Conservation (phyloP, 352 stramenopile genomes). For the Globisporangium solare region DNA sequence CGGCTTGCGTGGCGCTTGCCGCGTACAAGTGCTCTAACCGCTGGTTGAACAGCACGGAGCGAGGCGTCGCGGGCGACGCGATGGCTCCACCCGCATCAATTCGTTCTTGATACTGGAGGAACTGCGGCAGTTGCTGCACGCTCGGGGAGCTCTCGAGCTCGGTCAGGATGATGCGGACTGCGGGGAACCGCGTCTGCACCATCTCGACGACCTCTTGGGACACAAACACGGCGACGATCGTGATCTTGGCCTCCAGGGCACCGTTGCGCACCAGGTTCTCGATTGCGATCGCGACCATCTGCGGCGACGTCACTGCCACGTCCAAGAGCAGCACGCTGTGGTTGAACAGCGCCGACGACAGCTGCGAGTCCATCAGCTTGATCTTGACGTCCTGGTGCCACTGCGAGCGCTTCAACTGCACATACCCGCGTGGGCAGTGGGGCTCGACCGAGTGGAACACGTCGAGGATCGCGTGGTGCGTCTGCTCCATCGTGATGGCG, state of each 20-base stretch:
- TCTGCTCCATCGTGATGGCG: conserved; percentile 10
- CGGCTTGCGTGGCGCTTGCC: too few species aligned
- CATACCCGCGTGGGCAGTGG: conserved; percentile 18
- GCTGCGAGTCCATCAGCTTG: conserved; percentile 13
- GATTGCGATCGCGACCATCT: conserved; percentile 11
- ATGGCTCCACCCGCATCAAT: background rate
- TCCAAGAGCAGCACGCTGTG: conserved; percentile 14
- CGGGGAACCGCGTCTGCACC: conserved; percentile 8
- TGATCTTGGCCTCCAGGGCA: conserved; percentile 10
- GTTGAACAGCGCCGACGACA: conserved; percentile 12
- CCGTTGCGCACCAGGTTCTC: conserved; percentile 14
- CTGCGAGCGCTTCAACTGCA: conserved; percentile 17
- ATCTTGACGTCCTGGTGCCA: conserved; percentile 18
- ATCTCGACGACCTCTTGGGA: conserved; percentile 9
- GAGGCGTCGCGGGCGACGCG: background rate
- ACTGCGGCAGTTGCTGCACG: too few species aligned
- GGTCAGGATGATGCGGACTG: conserved; percentile 11
- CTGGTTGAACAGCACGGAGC: conserved; percentile 15
- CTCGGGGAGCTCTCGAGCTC: conserved; percentile 6
- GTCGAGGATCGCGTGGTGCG: conserved; percentile 15
- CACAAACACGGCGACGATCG: conserved; percentile 14
- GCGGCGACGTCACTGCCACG: conserved; percentile 10
- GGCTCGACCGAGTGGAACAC: conserved; percentile 29
- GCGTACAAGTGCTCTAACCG: conserved; percentile 11
- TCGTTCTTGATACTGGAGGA: conserved; percentile 3